These are phyloP conservation scores for Aphanoascus verrucosus DNA, from an alignment of 2,329 filamentous ascomycete species.

Conservation along the genomic window DNA sequence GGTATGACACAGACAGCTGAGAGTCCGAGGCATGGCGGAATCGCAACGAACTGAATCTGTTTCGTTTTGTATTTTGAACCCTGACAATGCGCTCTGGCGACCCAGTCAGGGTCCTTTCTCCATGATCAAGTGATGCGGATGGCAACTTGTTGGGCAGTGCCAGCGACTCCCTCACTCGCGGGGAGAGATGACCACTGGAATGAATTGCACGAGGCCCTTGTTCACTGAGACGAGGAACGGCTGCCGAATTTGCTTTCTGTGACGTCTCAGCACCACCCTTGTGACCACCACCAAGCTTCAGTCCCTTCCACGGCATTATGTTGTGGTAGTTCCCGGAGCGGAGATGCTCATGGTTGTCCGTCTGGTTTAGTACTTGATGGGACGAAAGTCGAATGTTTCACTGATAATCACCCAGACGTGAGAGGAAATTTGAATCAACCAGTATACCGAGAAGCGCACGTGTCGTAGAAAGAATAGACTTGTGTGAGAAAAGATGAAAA, in stretches of 20 bases:
- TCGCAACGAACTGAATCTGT: constrained; percentile 59
- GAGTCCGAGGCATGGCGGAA: constrained; percentile 91
- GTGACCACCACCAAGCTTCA: constrained; percentile 8
- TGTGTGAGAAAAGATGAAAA: not conserved
- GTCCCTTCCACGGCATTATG: constrained; percentile 17
- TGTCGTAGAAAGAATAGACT: not conserved
- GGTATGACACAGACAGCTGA: constrained; percentile 67
- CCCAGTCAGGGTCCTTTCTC: not conserved
- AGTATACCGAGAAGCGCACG: not conserved
- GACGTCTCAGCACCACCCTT: constrained; percentile 4
- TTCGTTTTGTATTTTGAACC: constrained; percentile 18
- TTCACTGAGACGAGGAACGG: constrained; percentile 11
- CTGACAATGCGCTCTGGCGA: not conserved
- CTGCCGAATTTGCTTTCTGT: not conserved
- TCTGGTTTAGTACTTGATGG: not conserved
- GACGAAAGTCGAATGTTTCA: not conserved
- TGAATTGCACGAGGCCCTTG: constrained; percentile 12
- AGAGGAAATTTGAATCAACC: not conserved
- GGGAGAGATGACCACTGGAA: constrained; percentile 6
- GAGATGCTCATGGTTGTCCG: constrained; percentile 10
- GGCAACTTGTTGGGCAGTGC: not conserved
- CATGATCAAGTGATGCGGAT: constrained; percentile 5
- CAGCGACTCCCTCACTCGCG: constrained; percentile 12
- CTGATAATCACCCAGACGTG: not conserved
- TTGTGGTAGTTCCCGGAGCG: constrained; percentile 1